A percentile compares a stretch with the other conserved stretches of the same genome.
These are phyloP conservation scores for Naganishia vaughanmartiniae DNA, from an alignment of 768 basidiomycete species.

Conservation along the genomic window DNA sequence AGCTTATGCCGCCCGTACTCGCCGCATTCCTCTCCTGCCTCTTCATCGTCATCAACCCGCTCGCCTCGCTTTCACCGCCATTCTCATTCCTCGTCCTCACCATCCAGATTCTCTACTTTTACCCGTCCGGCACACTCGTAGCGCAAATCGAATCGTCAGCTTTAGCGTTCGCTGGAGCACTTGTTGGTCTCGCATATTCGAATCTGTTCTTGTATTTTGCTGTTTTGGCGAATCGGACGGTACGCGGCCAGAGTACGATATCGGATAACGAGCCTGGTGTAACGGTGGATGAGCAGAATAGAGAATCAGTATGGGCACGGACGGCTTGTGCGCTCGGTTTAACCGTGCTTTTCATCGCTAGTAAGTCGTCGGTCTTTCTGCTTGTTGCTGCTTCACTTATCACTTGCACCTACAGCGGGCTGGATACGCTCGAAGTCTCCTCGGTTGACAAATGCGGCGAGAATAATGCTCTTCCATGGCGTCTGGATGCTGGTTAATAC, in stretches of 20 bases:
- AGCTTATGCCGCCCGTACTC: constrained; percentile 21
- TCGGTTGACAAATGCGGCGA: constrained; percentile 25
- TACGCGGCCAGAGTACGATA: not conserved
- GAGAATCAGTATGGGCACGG: constrained; percentile 27
- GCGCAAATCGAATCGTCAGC: constrained; percentile 25
- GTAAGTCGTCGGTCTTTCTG: constrained; percentile 1
- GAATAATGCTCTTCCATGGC: constrained; percentile 29
- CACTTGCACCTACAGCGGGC: constrained; percentile 14
- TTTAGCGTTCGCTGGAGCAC: constrained; percentile 16
- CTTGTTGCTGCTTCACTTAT: not conserved
- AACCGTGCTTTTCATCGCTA: constrained; percentile 11
- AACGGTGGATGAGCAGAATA: not conserved
- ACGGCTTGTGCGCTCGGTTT: constrained; percentile 24
- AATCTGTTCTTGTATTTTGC: constrained; percentile 33
- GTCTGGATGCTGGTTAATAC: constrained; percentile 25
- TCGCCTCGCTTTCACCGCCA: constrained; percentile 10
- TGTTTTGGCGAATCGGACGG: constrained; percentile 27
- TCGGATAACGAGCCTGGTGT: not conserved
- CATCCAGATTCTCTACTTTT: constrained; percentile 30
- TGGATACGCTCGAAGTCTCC: constrained; percentile 29
- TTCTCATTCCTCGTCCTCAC: constrained; percentile 31
- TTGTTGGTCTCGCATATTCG: constrained; percentile 22
- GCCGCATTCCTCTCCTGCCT: constrained; percentile 30
- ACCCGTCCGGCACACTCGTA: constrained; percentile 28
- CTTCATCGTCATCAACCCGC: constrained; percentile 26